Conservation (phyloP, 1,284 basidiomycete genomes). For the Austroboletus niveus region DNA sequence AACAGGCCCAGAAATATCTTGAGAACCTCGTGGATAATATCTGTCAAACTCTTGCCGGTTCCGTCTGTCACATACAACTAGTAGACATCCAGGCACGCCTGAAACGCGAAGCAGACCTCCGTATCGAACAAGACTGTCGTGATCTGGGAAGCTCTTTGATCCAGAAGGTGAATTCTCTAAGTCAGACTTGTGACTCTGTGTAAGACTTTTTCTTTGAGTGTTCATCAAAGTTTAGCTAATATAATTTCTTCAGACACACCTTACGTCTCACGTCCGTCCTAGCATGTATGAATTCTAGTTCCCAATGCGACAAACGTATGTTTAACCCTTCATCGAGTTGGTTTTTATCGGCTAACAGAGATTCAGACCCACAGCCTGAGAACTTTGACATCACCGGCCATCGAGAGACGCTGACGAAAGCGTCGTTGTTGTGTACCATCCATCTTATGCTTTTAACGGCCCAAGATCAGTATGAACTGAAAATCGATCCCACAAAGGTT, state of each 20-base stretch:
- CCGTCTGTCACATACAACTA: constrained; percentile 23
- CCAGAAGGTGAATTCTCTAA: constrained; percentile 22
- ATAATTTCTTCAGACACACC: constrained; percentile 12
- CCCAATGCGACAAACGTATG: constrained; percentile 6
- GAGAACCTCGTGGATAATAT: constrained; percentile 19
- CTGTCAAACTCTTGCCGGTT: constrained; percentile 14
- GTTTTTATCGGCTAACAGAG: not conserved
- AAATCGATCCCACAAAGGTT: constrained; percentile 36
- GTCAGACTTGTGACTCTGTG: constrained; percentile 17
- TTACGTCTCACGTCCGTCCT: constrained; percentile 12
- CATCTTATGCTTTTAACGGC: constrained; percentile 39
- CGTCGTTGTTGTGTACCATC: constrained; percentile 34
- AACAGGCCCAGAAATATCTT: constrained; percentile 24
- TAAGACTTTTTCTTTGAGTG: constrained; percentile 8
- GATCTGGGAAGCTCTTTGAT: constrained; percentile 23
- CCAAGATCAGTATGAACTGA: constrained; percentile 42
- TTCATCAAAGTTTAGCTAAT: not conserved
- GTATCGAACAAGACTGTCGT: constrained; percentile 16
- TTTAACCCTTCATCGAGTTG: no score
- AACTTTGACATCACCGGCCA: constrained; percentile 21
- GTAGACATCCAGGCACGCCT: constrained; percentile 23
- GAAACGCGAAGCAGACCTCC: constrained; percentile 15
- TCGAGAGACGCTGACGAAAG: constrained; percentile 18
- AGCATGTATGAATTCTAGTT: not conserved
- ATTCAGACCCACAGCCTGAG: constrained; percentile 9